Evolutionary conservation across 257 asterid genomes (phyloP), one percentile per base, ranked within the genome.

Genomic region (Rehmannia glutinosa): DNA sequence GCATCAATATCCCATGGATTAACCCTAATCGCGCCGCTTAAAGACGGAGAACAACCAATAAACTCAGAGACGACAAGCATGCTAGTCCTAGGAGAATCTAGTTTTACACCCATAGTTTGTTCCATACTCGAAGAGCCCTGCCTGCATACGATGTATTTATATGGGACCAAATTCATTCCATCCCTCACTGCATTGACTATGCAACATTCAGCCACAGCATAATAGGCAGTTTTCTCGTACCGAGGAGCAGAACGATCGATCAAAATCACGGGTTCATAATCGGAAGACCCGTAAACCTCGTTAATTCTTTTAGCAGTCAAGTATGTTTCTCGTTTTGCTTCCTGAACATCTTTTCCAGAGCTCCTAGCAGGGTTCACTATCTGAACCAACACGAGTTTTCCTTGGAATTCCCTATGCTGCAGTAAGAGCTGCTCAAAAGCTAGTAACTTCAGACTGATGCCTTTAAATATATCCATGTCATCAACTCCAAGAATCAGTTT

Each of bases 161-260:
- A 91, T 0, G 98, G 98, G 53, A 91, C 95, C 80, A 91, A 84
- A 77, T 91, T 91, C 98, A 91, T 89, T 6, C 98, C 98, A 69
- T 91, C 98, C 78, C 98, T 89, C 50, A 91, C 98, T 5, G 96
- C 98, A 75, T 91, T 91, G 41, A 91, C 98, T 39, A 91, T 81
- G 76, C 98, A 92, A 49, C 98, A 92, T 43, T 92, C 98, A 0
- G 98, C 96, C 69, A 89, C 51, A 51, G 96, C 92, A 78, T 89
- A 92, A 65, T 89, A 92, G 23, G 96, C 98, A 41, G 89, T 85
- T 69, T 92, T 92, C 84, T 92, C 97, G 50, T 72, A 73, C 46
- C 91, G 95, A 69, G 94, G 82, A 68, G 85, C 82, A 8, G 78
- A 85, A 43, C 95, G 92, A 68, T 89, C 98, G 68, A 92, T 89